A percentile compares a stretch with the other conserved stretches of the same genome.
phyloP scores from a whole-genome alignment of 768 basidiomycete species.

The Tylopilus rubrobrunneus region DNA sequence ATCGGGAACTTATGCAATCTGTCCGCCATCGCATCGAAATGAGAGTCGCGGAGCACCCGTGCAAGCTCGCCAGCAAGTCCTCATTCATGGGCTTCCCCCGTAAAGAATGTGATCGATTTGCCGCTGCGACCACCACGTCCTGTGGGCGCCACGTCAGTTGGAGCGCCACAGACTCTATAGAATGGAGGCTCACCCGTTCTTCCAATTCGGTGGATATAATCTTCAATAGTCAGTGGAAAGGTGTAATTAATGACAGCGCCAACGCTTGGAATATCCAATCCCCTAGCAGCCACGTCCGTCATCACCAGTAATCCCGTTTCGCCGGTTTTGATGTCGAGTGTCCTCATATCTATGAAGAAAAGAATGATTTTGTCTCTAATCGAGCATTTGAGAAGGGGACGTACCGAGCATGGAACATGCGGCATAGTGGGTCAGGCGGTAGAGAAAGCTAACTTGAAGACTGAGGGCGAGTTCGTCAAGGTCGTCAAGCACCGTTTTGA shows the following conservation, averaged over 20 bases:
- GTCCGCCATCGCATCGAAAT: conserved; percentile 65
- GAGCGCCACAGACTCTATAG: neutral
- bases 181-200: conserved; percentile 59
- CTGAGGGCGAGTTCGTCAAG: too few species aligned
- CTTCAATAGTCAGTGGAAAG: conserved; percentile 95
- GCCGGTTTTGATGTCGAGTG: conserved; percentile 85
- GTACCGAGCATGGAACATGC: too few species aligned
- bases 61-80: conserved; percentile 91
- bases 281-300: conserved; percentile 96
- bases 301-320: conserved; percentile 82
- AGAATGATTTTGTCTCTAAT: too few species aligned
- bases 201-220: conserved; percentile 88
- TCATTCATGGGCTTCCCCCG: conserved; percentile 83
- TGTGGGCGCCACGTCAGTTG: conserved; percentile 24
- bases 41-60: conserved; percentile 83
- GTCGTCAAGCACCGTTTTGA: too few species aligned
- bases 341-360: too few species aligned
- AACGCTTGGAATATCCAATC: conserved; percentile 96
- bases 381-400: too few species aligned
- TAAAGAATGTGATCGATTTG: conserved; percentile 95
- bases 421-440: too few species aligned
- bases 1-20: conserved; percentile 82
- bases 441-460: too few species aligned
- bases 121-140: conserved; percentile 89
- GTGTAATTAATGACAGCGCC: conserved; percentile 93